These are phyloP conservation scores for Podospora pseudocomata DNA, from an alignment of 495 filamentous ascomycete genomes.

Conservation along the genomic window DNA sequence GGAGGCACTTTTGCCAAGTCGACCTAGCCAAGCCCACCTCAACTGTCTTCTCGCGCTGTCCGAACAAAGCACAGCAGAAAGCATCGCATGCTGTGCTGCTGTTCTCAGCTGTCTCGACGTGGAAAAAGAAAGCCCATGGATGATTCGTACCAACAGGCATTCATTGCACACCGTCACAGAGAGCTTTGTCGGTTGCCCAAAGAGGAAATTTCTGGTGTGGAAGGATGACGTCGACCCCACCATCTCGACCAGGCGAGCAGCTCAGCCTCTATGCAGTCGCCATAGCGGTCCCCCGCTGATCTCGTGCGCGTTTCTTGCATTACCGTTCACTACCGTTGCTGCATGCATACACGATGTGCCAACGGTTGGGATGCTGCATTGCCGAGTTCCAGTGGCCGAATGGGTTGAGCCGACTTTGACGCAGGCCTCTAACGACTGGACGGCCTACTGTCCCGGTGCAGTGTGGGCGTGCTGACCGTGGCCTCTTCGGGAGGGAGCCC, in stretches of 20 bases:
- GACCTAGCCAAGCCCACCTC: neutral
- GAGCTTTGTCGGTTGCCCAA: neutral
- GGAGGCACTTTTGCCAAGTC: neutral
- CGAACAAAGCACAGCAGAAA: neutral
- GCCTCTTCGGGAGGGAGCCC: neutral
- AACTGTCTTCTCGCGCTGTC: neutral
- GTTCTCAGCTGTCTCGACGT: neutral
- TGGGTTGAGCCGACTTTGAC: neutral
- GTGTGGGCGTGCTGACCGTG: neutral
- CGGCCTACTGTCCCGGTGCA: neutral
- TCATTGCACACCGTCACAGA: neutral
- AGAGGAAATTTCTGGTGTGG: neutral
- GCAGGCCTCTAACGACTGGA: constrained; percentile 8
- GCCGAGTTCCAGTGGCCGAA: constrained; percentile 1
- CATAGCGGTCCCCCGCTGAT: constrained; percentile 2
- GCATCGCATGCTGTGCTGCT: neutral
- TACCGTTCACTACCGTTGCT: constrained; percentile 4
- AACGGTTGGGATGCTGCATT: neutral
- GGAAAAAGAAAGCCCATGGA: neutral
- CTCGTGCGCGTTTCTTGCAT: constrained; percentile 1
- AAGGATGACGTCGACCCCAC: constrained; percentile 5
- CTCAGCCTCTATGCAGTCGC: constrained; percentile 5
- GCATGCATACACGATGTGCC: constrained; percentile 4
- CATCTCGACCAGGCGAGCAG: neutral
- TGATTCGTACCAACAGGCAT: neutral